Evolutionary conservation across 768 basidiomycete genomes (phyloP).

Genomic region (Suillus luteus): DNA sequence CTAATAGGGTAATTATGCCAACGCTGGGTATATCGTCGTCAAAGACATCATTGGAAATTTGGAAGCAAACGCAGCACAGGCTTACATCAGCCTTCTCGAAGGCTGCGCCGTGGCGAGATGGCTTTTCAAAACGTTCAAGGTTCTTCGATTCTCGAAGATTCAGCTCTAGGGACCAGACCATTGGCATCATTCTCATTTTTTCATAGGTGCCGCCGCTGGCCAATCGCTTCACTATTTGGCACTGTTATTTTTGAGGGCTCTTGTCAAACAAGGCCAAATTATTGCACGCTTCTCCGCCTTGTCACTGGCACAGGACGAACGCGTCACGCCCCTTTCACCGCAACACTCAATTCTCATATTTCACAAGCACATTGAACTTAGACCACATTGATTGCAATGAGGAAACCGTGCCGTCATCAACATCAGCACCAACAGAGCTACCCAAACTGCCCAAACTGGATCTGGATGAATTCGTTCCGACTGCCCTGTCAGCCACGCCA

Average conservation of each 20-base stretch:
- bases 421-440: conserved; percentile 39
- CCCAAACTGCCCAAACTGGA: conserved; percentile 58
- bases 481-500: conserved; percentile 68
- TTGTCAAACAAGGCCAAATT: conserved; percentile 37
- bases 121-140: too few species aligned
- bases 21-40: too few species aligned
- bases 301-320: conserved; percentile 26
- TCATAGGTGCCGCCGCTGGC: neutral
- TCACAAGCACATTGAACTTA: neutral
- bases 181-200: too few species aligned
- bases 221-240: conserved; percentile 27
- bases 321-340: conserved; percentile 24
- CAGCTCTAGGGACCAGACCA: too few species aligned
- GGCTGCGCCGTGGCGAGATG: too few species aligned
- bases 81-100: too few species aligned
- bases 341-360: conserved; percentile 9
- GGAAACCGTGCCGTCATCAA: conserved; percentile 24
- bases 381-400: conserved; percentile 3
- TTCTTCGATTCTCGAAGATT: too few species aligned
- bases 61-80: too few species aligned
- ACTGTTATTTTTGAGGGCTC: conserved; percentile 34
- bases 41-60: too few species aligned
- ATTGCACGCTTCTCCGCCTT: conserved; percentile 23
- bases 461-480: conserved; percentile 73
- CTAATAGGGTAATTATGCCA: too few species aligned